Evolutionary conservation across 1,139 yeast genomes (phyloP).

Genomic region (Sugiyamaella japonica): DNA sequence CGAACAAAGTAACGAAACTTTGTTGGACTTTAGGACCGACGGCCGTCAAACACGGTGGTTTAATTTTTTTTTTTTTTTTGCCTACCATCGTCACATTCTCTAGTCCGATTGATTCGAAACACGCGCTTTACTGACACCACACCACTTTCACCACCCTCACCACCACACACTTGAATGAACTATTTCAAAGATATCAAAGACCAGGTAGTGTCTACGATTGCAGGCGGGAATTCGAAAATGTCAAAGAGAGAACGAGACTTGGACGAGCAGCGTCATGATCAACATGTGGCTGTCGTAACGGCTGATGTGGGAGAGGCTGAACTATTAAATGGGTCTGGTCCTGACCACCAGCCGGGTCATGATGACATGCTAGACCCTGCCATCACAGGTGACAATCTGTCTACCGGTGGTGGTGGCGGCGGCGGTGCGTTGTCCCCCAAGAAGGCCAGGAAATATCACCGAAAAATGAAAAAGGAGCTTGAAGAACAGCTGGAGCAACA

Average conservation of each 20-base stretch:
- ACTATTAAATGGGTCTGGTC: conserved; percentile 1
- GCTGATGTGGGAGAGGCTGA: conserved; percentile 11
- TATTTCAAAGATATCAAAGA: conserved; percentile 6
- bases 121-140: not conserved
- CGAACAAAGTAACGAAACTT: not conserved
- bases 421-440: conserved; percentile 7
- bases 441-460: not conserved
- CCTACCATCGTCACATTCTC: not conserved
- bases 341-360: not conserved
- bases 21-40: not conserved
- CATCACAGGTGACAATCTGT: conserved; percentile 9
- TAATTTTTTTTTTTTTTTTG: not conserved
- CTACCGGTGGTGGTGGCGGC: conserved; percentile 3
- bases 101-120: not conserved
- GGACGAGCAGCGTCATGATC: not conserved
- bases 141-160: too few relatives aligned
- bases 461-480: conserved; percentile 1
- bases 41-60: not conserved
- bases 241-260: not conserved
- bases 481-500: conserved; percentile 1
- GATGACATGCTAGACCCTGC: conserved; percentile 13
- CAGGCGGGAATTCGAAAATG: conserved; percentile 3
- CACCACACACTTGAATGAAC: not conserved
- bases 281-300: not conserved
- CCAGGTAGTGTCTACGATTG: conserved; percentile 4